A percentile compares a stretch with the other conserved stretches of the same genome.
Conservation (phyloP, 148 eudicot genomes). For the Vaccinium myrtillus region DNA sequence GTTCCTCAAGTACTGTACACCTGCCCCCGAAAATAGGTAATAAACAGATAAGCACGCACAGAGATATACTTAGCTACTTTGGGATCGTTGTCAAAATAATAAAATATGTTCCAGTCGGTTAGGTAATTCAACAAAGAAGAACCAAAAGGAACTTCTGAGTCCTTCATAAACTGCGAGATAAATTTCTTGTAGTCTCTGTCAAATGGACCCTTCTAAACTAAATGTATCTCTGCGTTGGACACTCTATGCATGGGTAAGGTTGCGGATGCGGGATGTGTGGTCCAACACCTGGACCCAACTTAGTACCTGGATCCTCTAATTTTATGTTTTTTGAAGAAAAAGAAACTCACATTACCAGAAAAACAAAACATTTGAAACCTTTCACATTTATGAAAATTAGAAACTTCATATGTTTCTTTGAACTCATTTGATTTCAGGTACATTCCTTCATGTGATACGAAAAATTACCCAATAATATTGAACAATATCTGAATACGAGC, state of each 20-base stretch:
- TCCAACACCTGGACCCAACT: background rate
- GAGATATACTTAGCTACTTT: background rate
- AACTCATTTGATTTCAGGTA: background rate
- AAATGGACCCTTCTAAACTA: background rate
- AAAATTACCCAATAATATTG: background rate
- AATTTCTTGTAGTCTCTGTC: background rate
- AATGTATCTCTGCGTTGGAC: background rate
- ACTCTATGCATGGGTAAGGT: background rate
- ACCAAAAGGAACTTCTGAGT: background rate
- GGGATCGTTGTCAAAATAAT: background rate
- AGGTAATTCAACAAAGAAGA: background rate
- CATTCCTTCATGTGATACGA: background rate
- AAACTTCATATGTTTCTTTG: background rate
- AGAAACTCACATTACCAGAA: background rate
- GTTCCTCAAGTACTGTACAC: background rate
- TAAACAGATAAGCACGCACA: background rate
- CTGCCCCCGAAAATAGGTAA: background rate
- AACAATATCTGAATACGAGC: background rate
- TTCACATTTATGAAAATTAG: background rate
- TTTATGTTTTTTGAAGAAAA: background rate
- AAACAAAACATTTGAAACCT: background rate
- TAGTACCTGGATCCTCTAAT: background rate
- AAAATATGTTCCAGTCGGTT: background rate
- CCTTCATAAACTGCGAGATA: background rate
- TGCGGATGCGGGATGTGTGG: background rate